These are phyloP conservation scores for Lotmaria passim DNA, from an alignment of 208 protist genomes.

Conservation along the genomic window DNA sequence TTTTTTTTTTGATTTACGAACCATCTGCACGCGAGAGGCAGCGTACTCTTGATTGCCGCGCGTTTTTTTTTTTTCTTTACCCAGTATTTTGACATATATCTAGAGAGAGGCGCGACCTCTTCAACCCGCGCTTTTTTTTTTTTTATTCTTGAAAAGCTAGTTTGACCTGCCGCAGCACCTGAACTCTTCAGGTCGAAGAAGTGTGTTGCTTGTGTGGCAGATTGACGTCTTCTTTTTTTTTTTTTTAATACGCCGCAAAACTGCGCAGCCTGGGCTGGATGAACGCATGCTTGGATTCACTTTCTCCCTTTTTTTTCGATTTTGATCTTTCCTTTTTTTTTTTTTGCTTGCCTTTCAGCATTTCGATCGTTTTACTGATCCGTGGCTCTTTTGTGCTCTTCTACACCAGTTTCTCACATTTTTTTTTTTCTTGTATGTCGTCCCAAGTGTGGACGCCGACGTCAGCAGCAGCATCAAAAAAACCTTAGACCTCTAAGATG, in stretches of 20 bases:
- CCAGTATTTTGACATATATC: too few relatives aligned
- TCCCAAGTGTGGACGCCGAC: not conserved
- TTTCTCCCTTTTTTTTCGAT: not conserved
- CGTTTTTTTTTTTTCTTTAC: too few relatives aligned
- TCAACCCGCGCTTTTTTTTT: too few relatives aligned
- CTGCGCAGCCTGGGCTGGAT: not conserved
- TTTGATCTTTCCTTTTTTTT: slow-evolving; percentile 1
- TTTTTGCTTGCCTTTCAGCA: not conserved
- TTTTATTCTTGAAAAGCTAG: too few relatives aligned
- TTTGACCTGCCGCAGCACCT: too few relatives aligned
- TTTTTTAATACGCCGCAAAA: too few relatives aligned
- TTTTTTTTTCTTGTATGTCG: slow-evolving; percentile 6
- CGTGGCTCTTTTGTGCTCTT: not conserved
- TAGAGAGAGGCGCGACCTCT: too few relatives aligned
- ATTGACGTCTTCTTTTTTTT: too few relatives aligned
- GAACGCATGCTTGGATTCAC: not conserved
- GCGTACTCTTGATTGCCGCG: too few relatives aligned
- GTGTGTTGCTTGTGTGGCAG: not conserved
- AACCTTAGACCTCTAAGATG: slow-evolving; percentile 1
- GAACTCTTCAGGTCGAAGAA: not conserved
- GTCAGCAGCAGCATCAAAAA: not conserved
- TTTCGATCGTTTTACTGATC: not conserved
- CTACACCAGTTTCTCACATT: not conserved
- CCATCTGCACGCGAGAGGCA: too few relatives aligned
- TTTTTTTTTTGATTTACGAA: too few relatives aligned